These are phyloP conservation scores for Leptomonas pyrrhocoris DNA, from an alignment of 208 protist genomes.

Conservation along the genomic window DNA sequence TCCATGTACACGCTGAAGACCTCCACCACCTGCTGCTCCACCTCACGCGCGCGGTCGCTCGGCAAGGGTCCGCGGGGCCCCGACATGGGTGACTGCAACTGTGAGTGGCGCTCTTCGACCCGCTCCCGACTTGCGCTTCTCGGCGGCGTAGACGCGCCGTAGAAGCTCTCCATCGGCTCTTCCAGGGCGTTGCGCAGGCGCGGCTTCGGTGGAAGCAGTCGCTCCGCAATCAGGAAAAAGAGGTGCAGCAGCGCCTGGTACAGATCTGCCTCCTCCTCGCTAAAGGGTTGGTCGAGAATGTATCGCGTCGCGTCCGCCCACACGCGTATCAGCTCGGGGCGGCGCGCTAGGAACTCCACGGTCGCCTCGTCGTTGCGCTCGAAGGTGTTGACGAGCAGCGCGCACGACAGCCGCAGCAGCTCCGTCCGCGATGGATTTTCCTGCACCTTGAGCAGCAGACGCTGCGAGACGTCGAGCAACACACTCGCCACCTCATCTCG, in stretches of 20 bases:
- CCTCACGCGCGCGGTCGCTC: conserved; percentile 22
- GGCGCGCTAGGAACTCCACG: conserved; percentile 47
- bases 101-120: neutral
- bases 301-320: conserved; percentile 61
- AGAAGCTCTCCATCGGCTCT: conserved; percentile 11
- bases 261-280: conserved; percentile 76
- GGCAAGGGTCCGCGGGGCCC: conserved; percentile 32
- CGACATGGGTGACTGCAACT: conserved; percentile 1
- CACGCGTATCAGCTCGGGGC: conserved; percentile 36
- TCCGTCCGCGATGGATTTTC: conserved; percentile 39
- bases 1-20: conserved; percentile 73
- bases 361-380: conserved; percentile 64
- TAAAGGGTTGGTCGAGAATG: conserved; percentile 48
- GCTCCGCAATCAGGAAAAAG: conserved; percentile 72
- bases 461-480: conserved; percentile 52
- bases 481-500: conserved; percentile 41
- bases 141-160: conserved; percentile 33
- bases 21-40: conserved; percentile 34
- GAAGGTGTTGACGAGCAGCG: conserved; percentile 77
- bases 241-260: conserved; percentile 77
- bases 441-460: conserved; percentile 40
- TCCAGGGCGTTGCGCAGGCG: conserved; percentile 12
- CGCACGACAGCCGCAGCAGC: conserved; percentile 60
- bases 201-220: conserved; percentile 49
- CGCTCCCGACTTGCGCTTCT: neutral